Evolutionary conservation across 2,329 filamentous ascomycete species (phyloP), one percentile per base, ranked within the genome.

Genomic region (Pseudocercospora eumusae): DNA sequence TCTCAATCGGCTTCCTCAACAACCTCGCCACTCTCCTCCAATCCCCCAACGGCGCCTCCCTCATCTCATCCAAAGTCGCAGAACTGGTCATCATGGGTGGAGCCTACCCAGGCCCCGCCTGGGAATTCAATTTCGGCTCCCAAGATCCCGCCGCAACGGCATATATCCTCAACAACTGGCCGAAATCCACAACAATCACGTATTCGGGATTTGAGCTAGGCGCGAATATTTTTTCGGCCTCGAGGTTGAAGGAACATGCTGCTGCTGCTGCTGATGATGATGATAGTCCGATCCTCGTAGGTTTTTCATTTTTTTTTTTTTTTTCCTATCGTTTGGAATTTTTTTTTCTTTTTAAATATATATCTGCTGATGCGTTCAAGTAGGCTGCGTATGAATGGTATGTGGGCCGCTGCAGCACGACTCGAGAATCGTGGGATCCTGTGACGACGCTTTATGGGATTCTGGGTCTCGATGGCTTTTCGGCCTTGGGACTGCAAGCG

Each of bases 21-120:
- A 69, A 69, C 55, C 75, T 84, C 0, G 81, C 82, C 1, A 77
- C 66, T 0, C 71, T 84, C 3, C 71, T 84, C 13, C 76, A 79
- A 63, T 81, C 81, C 13, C 73, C 75, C 0, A 69, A 75, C 8
- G 81, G 82, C 0, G 70, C 67, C 1, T 75, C 75, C 8, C 77
- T 84, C 1, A 64, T 84, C 21, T 63, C 71, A 1, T 58, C 64
- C 9, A 84, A 84, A 65, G 81, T 84, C 1, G 68, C 70, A 0
- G 78, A 84, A 68, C 73, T 84, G 1, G 79, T 84, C 1, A 67
- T 84, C 5, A 84, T 84, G 82, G 83, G 82, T 23, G 82, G 82
- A 11, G 70, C 61, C 6, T 84, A 83, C 59, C 80, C 81, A 0
- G 28, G 28, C 4, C 75, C 74, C 0, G 81, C 81, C 8, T 70